A percentile compares a stretch with the other conserved stretches of the same genome.
Conservation (phyloP, 1,139 yeast genomes). For the Scheffersomyces cryptocercus region DNA sequence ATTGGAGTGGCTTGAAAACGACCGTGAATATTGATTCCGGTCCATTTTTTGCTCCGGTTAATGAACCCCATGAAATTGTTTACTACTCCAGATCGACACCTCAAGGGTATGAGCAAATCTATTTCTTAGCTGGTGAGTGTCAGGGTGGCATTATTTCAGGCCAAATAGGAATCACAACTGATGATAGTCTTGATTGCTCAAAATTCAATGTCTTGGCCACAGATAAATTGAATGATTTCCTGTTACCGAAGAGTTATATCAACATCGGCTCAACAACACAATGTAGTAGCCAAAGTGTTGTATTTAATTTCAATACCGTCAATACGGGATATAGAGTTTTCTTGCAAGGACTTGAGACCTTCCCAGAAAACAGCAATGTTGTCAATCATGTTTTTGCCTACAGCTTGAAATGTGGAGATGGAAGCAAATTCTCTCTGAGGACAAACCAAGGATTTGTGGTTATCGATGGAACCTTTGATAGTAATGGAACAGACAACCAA, state of each 20-base stretch:
- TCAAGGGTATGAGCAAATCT: conserved; percentile 15
- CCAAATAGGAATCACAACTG: conserved; percentile 11
- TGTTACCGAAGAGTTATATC: conserved; percentile 12
- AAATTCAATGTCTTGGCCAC: conserved; percentile 12
- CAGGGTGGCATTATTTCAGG: conserved; percentile 15
- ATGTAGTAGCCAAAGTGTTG: conserved; percentile 9
- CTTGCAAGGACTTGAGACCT: conserved; percentile 16
- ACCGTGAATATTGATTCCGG: conserved; percentile 12
- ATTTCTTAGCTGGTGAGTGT: conserved; percentile 16
- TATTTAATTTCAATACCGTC: conserved; percentile 10
- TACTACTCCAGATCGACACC: conserved; percentile 20
- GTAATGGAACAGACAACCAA: conserved; percentile 1
- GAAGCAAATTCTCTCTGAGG: conserved; percentile 7
- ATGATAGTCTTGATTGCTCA: conserved; percentile 15
- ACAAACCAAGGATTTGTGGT: conserved; percentile 10
- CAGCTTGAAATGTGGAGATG: conserved; percentile 13
- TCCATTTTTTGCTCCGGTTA: conserved; percentile 12
- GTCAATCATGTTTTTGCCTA: conserved; percentile 15
- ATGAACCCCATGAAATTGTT: conserved; percentile 10
- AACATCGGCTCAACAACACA: conserved; percentile 5
- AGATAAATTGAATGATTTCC: conserved; percentile 17
- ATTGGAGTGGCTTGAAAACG: conserved; percentile 14
- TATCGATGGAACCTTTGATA: conserved; percentile 10
- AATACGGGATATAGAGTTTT: conserved; percentile 14
- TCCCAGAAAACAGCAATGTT: conserved; percentile 4